phyloP scores from a whole-genome alignment of 345 rosid species.

The Mercurialis annua region DNA sequence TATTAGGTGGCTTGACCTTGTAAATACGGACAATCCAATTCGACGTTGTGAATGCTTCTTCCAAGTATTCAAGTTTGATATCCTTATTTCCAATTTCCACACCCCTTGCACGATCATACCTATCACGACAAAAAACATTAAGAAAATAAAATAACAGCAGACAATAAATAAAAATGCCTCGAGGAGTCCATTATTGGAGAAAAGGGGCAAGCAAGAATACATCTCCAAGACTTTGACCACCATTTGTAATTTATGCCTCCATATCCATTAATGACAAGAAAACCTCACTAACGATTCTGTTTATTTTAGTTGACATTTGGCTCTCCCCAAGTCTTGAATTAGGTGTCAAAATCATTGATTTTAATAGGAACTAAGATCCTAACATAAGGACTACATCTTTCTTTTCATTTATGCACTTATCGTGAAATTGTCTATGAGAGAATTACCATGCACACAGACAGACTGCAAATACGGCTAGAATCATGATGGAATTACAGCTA shows the following conservation, averaged over 20 bases:
- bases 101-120: slow-evolving; percentile 96
- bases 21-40: slow-evolving; percentile 98
- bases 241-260: too few relatives aligned
- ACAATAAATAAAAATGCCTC: too few relatives aligned
- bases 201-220: too few relatives aligned
- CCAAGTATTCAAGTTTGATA: slow-evolving; percentile 81
- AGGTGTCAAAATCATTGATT: not conserved
- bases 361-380: not conserved
- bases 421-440: not conserved
- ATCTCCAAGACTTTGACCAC: too few relatives aligned
- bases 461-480: not conserved
- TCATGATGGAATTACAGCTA: not conserved
- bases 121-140: slow-evolving; percentile 26
- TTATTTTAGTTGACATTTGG: not conserved
- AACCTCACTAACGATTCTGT: too few relatives aligned
- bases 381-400: not conserved
- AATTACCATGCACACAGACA: not conserved
- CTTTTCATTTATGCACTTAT: not conserved
- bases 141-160: not conserved
- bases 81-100: slow-evolving; percentile 98
- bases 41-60: slow-evolving; percentile 95
- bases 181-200: too few relatives aligned
- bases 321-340: not conserved
- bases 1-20: slow-evolving; percentile 92
- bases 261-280: too few relatives aligned